Base-by-base conservation (phyloP, 805 yeast species). In the Dipodascopsis uninucleata region DNA sequence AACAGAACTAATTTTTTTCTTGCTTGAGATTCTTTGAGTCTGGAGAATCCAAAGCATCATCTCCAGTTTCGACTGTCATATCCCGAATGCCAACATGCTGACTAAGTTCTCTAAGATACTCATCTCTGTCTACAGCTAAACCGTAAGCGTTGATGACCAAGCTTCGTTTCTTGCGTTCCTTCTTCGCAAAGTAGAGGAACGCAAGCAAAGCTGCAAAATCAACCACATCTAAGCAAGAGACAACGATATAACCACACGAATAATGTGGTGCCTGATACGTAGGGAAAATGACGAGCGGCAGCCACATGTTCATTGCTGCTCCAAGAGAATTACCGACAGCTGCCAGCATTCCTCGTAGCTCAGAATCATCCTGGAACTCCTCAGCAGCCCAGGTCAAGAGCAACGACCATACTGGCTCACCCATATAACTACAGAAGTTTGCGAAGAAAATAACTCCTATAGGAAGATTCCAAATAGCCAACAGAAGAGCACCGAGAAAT, bases 331-430 rank as follows among this genome's bases (percentile, higher is more conserved):
- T 47, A 12, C 48, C 52, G 8, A 47, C 52, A 24, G 52, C 48
- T 3, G 42, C 41, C 12, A 43, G 40, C 21, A 47, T 29, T 16
- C 49, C 52, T 20, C 52, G 44, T 5, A 47, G 37, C 32, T 47
- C 52, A 16, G 52, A 47, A 25, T 47, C 52, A 31, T 43, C 52
- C 22, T 47, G 52, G 28, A 47, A 47, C 34, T 47, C 52, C 31
- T 47, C 52, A 2, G 52, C 41, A 1, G 52, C 49, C 52, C 52
- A 47, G 14, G 52, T 45, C 10, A 47, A 23, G 8, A 47, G 45
- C 9, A 47, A 39, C 9, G 48, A 43, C 52, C 48, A 47, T 14
- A 43, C 49, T 5, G 52, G 52, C 28, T 47, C 52, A 16, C 41
- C 33, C 26, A 43, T 38, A 36, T 47, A 47, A 2, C 28, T 28